Evolutionary conservation across 2,329 filamentous ascomycete genomes (phyloP), one percentile per base, ranked within the genome.

Genomic region (Ophiocordyceps robertsii): DNA sequence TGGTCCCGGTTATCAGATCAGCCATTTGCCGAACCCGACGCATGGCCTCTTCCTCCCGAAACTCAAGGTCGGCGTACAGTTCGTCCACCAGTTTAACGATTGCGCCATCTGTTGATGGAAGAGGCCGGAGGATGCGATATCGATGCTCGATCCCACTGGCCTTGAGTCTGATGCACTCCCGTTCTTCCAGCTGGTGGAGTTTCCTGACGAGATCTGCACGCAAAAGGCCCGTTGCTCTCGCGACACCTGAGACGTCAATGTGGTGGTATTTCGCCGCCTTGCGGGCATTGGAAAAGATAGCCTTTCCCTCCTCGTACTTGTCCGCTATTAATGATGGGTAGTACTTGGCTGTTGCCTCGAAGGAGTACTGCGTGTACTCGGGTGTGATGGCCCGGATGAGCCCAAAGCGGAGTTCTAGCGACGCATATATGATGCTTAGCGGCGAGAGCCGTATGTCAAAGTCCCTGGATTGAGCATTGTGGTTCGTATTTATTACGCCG

Each of bases 381-480:
- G 69, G 73, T 0, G 68, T 80, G 16, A 67, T 70, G 14, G 69
- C 74, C 19, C 77, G 66, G 29, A 81, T 63, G 0, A 80, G 60
- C 0, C 62, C 62, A 45, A 76, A 78, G 3, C 68, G 69, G 5
- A 81, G 61, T 51, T 82, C 77, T 1, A 82, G 59, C n/a, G 73
- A 68, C 0, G 76, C 73, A 41, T 77, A 76, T 14, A 80, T 66
- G 40, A 73, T 70, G 33, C 60, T 59, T 6, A 80, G 58, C 0
- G 70, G 64, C 3, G 58, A 70, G 2, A 57, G 46, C 17, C 69
- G 66, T 43, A 81, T 74, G 48, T 81, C 77, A 43, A 68, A 72
- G 0, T 69, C 62, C 21, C 58, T 65, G 3, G 62, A 59, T 37
- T 78, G 68, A 0, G 60, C 49, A 11, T 63, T 58, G 12, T 70